Evolutionary conservation across 1,139 yeast species (phyloP).

Genomic region (Blastobotrys indianensis): DNA sequence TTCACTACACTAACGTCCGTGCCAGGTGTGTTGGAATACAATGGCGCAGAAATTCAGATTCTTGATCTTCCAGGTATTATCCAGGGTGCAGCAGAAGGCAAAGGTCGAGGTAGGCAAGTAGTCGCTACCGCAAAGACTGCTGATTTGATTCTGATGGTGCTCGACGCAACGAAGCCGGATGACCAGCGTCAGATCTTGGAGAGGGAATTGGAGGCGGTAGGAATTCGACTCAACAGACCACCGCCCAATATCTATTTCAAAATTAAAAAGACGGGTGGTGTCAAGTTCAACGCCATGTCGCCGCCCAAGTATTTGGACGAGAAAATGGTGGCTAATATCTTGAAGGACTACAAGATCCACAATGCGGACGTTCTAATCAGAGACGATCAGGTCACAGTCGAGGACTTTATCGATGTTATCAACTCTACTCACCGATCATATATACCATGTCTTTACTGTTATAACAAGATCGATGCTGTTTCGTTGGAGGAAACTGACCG

Average conservation of each 20-base stretch:
- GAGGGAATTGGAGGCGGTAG: slow-evolving; percentile 87
- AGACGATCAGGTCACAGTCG: slow-evolving; percentile 85
- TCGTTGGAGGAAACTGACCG: slow-evolving; percentile 92
- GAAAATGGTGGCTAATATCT: slow-evolving; percentile 65
- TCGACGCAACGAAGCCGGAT: slow-evolving; percentile 90
- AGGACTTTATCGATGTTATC: slow-evolving; percentile 88
- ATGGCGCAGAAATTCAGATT: slow-evolving; percentile 95
- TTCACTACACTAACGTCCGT: slow-evolving; percentile 96
- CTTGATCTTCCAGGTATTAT: slow-evolving; percentile 97
- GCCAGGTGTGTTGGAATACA: slow-evolving; percentile 89
- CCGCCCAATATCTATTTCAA: slow-evolving; percentile 79
- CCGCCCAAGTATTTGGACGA: slow-evolving; percentile 83
- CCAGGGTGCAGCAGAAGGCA: slow-evolving; percentile 94
- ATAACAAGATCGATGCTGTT: slow-evolving; percentile 92
- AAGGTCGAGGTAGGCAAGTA: slow-evolving; percentile 96
- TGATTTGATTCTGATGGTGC: slow-evolving; percentile 84
- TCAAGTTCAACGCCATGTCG: slow-evolving; percentile 70
- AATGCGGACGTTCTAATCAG: slow-evolving; percentile 89
- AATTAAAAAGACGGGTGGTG: slow-evolving; percentile 84
- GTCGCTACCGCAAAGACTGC: slow-evolving; percentile 95
- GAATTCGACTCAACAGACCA: slow-evolving; percentile 76
- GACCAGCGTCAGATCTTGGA: slow-evolving; percentile 85
- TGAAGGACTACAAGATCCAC: slow-evolving; percentile 84
- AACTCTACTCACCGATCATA: slow-evolving; percentile 84
- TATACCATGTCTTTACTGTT: slow-evolving; percentile 86